A percentile compares a stretch with the other conserved stretches of the same genome.
These are phyloP conservation scores for Garcia nutans DNA, from an alignment of 345 rosid genomes.

Conservation along the genomic window DNA sequence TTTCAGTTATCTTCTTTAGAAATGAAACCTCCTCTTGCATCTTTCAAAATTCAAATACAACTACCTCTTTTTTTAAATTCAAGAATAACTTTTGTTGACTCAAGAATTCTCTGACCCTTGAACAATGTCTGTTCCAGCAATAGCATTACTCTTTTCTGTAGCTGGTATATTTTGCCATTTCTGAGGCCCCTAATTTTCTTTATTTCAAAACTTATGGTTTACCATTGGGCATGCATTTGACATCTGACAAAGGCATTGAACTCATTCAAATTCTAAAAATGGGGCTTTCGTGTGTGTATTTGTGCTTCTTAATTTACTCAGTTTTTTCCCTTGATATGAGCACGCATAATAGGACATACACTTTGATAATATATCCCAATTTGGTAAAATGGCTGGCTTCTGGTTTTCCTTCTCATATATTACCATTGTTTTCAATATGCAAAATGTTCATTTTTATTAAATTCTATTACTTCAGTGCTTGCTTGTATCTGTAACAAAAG, in stretches of 20 bases:
- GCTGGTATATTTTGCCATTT: background rate
- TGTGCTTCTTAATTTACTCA: background rate
- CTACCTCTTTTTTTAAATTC: background rate
- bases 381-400: background rate
- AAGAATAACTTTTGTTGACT: background rate
- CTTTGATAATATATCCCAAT: background rate
- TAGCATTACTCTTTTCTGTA: background rate
- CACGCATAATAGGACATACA: background rate
- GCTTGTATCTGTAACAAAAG: background rate
- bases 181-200: background rate
- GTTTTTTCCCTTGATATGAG: background rate
- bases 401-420: background rate
- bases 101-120: background rate
- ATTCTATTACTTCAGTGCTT: too few relatives aligned
- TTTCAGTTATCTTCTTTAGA: background rate
- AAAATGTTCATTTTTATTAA: too few relatives aligned
- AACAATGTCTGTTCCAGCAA: background rate
- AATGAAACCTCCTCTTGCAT: background rate
- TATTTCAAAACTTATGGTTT: background rate
- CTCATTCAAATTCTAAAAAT: background rate
- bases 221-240: too few relatives aligned
- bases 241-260: background rate
- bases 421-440: too few relatives aligned
- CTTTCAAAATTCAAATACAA: background rate
- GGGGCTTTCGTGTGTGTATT: background rate